phyloP scores from a whole-genome alignment of 352 stramenopile genomes.

The Phytopythium cucurbitacearum region DNA sequence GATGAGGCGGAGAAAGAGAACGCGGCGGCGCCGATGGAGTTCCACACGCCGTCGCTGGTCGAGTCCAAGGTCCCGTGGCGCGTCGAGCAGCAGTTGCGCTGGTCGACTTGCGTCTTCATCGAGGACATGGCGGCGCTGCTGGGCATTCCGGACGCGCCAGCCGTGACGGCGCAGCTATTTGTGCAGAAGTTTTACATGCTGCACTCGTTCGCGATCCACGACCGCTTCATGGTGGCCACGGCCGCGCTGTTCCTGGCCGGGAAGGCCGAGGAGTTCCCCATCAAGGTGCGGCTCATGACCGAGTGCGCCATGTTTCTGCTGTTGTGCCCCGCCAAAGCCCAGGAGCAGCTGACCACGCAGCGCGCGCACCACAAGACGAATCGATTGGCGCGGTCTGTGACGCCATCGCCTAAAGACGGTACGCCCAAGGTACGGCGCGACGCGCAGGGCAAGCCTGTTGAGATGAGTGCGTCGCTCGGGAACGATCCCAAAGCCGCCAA shows the following conservation, averaged over 20 bases:
- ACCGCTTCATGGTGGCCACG: constrained; percentile 75
- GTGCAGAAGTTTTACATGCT: constrained; percentile 78
- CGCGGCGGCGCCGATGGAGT: constrained; percentile 8
- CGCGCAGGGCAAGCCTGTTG: constrained; percentile 30
- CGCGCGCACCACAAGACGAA: constrained; percentile 10
- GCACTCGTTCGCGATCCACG: constrained; percentile 72
- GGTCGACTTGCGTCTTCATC: constrained; percentile 63
- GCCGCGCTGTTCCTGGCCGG: constrained; percentile 69
- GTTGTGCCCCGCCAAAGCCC: constrained; percentile 33
- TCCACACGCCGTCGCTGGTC: constrained; percentile 44
- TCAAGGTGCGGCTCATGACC: constrained; percentile 75
- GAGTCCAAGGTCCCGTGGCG: constrained; percentile 44
- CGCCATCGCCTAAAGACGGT: constrained; percentile 14
- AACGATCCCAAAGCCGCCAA: constrained; percentile 57
- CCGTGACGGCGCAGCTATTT: constrained; percentile 56
- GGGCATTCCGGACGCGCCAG: constrained; percentile 54
- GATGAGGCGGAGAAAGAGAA: constrained; percentile 25
- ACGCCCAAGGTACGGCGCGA: constrained; percentile 17
- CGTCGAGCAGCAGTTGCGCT: constrained; percentile 56
- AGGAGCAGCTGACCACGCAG: constrained; percentile 22
- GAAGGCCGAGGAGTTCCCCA: constrained; percentile 74
- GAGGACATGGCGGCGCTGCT: constrained; percentile 58
- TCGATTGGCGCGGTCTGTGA: background rate
- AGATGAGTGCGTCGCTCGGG: constrained; percentile 43
- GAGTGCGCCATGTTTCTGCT: constrained; percentile 71